Percentiles rank a stretch among this genome's conserved stretches.
Evolutionary conservation across 805 yeast species (phyloP).

Genomic region (Wickerhamiella bombiphila): DNA sequence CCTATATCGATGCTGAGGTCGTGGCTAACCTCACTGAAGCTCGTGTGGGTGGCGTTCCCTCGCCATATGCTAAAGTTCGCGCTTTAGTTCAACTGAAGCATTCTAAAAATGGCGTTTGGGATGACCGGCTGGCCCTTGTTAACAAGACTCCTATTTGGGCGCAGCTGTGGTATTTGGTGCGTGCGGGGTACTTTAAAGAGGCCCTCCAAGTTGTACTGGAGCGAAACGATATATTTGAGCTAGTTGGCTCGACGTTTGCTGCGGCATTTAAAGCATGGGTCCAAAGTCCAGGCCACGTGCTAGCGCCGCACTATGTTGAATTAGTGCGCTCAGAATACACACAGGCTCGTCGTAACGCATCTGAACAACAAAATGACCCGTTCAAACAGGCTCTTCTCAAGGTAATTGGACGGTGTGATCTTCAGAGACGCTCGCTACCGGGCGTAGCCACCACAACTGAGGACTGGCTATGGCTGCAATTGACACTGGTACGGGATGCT

Average conservation of each 20-base stretch:
- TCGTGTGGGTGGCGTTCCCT: slow-evolving; percentile 50
- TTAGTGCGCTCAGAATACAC: slow-evolving; percentile 67
- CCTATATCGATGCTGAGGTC: slow-evolving; percentile 52
- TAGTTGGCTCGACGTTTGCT: slow-evolving; percentile 74
- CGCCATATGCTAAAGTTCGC: slow-evolving; percentile 55
- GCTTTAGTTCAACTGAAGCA: slow-evolving; percentile 41
- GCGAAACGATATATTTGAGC: slow-evolving; percentile 59
- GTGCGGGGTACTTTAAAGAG: slow-evolving; percentile 71
- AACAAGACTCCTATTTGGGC: slow-evolving; percentile 96
- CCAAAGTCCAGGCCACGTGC: slow-evolving; percentile 35
- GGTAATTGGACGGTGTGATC: slow-evolving; percentile 81
- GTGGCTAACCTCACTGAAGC: slow-evolving; percentile 35
- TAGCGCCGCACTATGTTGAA: slow-evolving; percentile 54
- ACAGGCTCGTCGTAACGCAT: slow-evolving; percentile 25
- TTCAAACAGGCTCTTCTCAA: slow-evolving; percentile 82
- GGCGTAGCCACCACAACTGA: slow-evolving; percentile 70
- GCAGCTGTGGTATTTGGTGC: slow-evolving; percentile 60
- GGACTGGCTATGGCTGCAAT: slow-evolving; percentile 95
- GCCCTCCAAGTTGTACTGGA: slow-evolving; percentile 55
- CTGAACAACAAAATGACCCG: slow-evolving; percentile 45
- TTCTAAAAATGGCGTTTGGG: slow-evolving; percentile 33
- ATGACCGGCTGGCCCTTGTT: slow-evolving; percentile 41
- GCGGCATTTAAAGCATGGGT: slow-evolving; percentile 60
- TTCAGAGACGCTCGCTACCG: slow-evolving; percentile 40
- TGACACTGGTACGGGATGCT: slow-evolving; percentile 46